Evolutionary conservation across 1,284 basidiomycete genomes (phyloP), one percentile per base, ranked within the genome.

Genomic region (Ustilago vetiveriae): DNA sequence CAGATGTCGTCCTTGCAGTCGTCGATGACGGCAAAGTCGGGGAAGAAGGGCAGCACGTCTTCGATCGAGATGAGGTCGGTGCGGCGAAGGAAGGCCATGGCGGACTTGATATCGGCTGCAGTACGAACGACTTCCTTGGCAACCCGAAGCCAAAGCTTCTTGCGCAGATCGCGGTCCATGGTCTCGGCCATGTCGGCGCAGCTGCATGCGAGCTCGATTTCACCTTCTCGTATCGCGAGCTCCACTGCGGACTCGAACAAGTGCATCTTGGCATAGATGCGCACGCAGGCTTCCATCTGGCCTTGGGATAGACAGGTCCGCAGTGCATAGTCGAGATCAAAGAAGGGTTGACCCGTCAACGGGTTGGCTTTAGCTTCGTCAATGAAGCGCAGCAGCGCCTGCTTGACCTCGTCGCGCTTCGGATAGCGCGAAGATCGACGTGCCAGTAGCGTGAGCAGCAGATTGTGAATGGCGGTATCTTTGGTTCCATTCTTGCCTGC

Each of bases 1-100:
- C 95, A 96, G 72, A 98, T 98, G 84, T 98, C 94, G 74, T 95
- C 92, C 83, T 98, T 98, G 87, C 98, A 98, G 81, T 98, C 94
- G 82, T 98, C 96, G 74, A 99, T 98, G 67, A 98, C 92, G 13
- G 95, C 93, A 83, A 99, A 99, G 84, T 98, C 95, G 3, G 96
- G 95, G 88, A 99, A 98, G 88, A 98, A 98, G 3, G 96, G 96
- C 22, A 99, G 84, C 50, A 98, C 95, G 80, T 99, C 96, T 82
- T 99, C 96, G 70, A 99, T 95, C 83, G 97, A 95, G 79, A 99
- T 88, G 24, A 98, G 84, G 75, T 94, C 90, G 0, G 95, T 96
- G 59, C 92, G 90, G 77, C 96, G 92, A 66, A 98, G 85, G 85
- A 98, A 98, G 30, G 87, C 88, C 92, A 98, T 98, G 16, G 95